Conservation (phyloP, 345 rosid species). For the Iberis pinnata region DNA sequence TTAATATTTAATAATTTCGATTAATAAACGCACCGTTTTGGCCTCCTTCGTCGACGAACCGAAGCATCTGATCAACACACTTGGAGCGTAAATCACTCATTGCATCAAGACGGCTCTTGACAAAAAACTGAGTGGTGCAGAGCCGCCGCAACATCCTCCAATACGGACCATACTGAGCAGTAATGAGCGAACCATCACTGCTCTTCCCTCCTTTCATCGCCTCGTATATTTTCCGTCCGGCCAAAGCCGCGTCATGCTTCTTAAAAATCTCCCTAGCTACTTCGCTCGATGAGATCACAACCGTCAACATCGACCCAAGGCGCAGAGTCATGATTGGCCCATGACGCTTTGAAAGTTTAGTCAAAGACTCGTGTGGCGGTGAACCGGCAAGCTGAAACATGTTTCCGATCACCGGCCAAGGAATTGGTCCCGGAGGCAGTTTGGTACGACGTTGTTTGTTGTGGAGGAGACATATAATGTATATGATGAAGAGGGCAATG, state of each 20-base stretch:
- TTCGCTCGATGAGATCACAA: conserved; percentile 61
- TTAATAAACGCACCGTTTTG: conserved; percentile 30
- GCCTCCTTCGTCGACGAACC: conserved; percentile 38
- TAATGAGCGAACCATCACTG: conserved; percentile 56
- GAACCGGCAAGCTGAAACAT: conserved; percentile 47
- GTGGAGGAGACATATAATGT: conserved; percentile 36
- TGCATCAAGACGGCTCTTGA: conserved; percentile 51
- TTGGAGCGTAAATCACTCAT: conserved; percentile 36
- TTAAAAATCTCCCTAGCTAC: conserved; percentile 69
- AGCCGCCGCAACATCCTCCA: conserved; percentile 73
- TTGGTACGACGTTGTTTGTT: conserved; percentile 35
- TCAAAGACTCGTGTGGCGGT: conserved; percentile 48
- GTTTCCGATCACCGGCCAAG: conserved; percentile 66
- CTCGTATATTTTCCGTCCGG: conserved; percentile 75
- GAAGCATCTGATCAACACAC: conserved; percentile 53
- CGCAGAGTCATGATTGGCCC: conserved; percentile 75
- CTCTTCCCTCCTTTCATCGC: conserved; percentile 58
- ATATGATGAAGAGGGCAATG: conserved; percentile 31
- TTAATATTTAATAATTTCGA: no score
- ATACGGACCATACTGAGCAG: conserved; percentile 66
- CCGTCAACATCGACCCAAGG: conserved; percentile 65
- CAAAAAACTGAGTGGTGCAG: conserved; percentile 59
- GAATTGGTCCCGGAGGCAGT: conserved; percentile 65
- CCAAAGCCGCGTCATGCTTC: conserved; percentile 59
- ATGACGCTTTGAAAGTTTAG: conserved; percentile 38